Evolutionary conservation across 179 eudicot genomes (phyloP), one percentile per base, ranked within the genome.

Genomic region (Beta corolliflora): DNA sequence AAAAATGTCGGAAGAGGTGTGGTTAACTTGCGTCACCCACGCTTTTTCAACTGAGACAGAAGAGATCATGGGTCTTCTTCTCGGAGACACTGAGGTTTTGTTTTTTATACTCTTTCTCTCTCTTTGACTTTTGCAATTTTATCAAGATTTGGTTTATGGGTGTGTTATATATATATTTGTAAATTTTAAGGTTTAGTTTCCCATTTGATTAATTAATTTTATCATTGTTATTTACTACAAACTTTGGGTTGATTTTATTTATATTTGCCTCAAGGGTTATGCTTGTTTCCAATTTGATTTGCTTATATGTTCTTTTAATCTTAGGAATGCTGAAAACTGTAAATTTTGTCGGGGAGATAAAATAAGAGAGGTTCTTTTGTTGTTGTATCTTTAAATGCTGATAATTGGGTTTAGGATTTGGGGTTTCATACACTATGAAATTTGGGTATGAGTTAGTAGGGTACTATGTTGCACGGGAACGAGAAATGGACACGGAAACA

Each of bases 1-100:
- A 80, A 95, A 91, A 72, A 94, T 95, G 95, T 87, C 95, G 59
- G 97, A 95, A 80, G 97, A 94, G 82, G 99, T 94, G 12, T 95
- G 99, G 99, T 81, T 91, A 81, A 92, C 97, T 23, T 95, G 99
- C 84, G 85, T 90, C 18, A 91, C 97, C 45, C 99, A 95, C 80
- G 94, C 99, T 83, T 90, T 95, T 86, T 94, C 98, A 0, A 95
- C 99, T 2, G 99, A 95, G 79, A 91, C 98, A 54, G 99, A 95
- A 87, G 99, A 95, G 84, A 95, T 95, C 88, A 95, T 95, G 99
- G 99, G 99, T 19, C 98, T 95, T 85, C 97, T 95, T 79, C 95
- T 95, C 25, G 99, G 99, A 64, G 99, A 94, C 79, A 89, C 91
- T 88, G 95, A 92, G 97, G 99, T 93, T 46, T 23, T 19, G 36